phyloP scores from a whole-genome alignment of 495 filamentous ascomycete species.

The Annulohypoxylon stygium region DNA sequence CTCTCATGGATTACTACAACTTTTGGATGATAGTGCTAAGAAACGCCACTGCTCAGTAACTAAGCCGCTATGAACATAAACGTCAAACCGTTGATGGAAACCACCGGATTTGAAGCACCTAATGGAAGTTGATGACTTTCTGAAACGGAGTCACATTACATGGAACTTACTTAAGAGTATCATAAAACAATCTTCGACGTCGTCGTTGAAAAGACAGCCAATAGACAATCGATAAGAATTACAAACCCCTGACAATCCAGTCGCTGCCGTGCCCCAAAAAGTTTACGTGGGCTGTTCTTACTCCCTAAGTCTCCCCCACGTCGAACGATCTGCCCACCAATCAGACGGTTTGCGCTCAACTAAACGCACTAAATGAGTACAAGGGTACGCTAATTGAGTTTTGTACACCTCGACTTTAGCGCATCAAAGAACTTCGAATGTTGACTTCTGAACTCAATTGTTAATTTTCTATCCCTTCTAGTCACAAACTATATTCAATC shows the following conservation, averaged over 20 bases:
- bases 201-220: neutral
- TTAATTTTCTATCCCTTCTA: neutral
- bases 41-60: neutral
- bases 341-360: neutral
- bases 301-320: slow-evolving; percentile 24
- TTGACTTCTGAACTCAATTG: neutral
- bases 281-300: slow-evolving; percentile 36
- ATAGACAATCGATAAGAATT: slow-evolving; percentile 3
- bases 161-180: slow-evolving; percentile 1
- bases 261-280: slow-evolving; percentile 14
- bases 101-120: too few relatives aligned
- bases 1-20: neutral
- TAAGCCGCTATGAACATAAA: neutral
- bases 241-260: slow-evolving; percentile 4
- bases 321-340: slow-evolving; percentile 8
- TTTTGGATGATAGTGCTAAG: neutral
- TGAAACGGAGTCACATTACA: neutral
- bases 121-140: neutral
- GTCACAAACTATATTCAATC: neutral
- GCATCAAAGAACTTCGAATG: slow-evolving; percentile 8
- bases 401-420: neutral
- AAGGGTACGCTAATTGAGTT: slow-evolving; percentile 3
- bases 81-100: too few relatives aligned
- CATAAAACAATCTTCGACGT: neutral
- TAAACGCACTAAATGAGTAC: neutral